These are phyloP conservation scores for Leptographium radiaticola DNA, from an alignment of 2,329 filamentous ascomycete genomes.

Conservation along the genomic window DNA sequence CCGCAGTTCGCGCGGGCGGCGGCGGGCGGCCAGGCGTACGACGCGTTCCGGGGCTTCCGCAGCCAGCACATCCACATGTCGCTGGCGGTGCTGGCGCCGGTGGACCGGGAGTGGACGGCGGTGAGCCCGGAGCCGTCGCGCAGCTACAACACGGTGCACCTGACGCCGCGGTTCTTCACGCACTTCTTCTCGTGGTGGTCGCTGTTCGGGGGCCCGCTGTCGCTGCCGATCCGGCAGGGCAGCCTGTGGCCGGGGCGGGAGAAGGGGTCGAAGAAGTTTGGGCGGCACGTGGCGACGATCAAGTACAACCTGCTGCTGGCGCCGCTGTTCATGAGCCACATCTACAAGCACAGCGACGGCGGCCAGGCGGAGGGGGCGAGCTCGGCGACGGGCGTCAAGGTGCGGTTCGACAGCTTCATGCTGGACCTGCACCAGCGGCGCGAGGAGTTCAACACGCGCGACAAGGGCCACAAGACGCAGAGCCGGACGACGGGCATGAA, in stretches of 20 bases:
- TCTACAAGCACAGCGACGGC: constrained; percentile 93
- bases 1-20: constrained; percentile 54
- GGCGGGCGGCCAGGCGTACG: constrained; percentile 48
- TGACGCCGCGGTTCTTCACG: constrained; percentile 91
- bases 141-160: constrained; percentile 93
- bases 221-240: constrained; percentile 85
- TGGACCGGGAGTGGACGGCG: constrained; percentile 74
- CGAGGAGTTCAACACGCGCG: constrained; percentile 77
- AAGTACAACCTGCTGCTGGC: constrained; percentile 93
- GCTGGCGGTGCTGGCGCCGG: constrained; percentile 76
- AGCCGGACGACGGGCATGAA: constrained; percentile 85
- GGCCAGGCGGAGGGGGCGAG: constrained; percentile 31
- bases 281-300: constrained; percentile 90
- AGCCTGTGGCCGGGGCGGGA: constrained; percentile 82
- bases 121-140: constrained; percentile 62
- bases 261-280: constrained; percentile 98
- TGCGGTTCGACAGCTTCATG: constrained; percentile 93
- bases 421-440: constrained; percentile 88
- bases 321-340: constrained; percentile 86
- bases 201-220: constrained; percentile 89
- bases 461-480: constrained; percentile 62
- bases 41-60: constrained; percentile 92
- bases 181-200: constrained; percentile 99
- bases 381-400: constrained; percentile 91
- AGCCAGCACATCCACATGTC: constrained; percentile 96